Base-by-base conservation (phyloP, 768 basidiomycete genomes). In the Piloderma croceum region DNA sequence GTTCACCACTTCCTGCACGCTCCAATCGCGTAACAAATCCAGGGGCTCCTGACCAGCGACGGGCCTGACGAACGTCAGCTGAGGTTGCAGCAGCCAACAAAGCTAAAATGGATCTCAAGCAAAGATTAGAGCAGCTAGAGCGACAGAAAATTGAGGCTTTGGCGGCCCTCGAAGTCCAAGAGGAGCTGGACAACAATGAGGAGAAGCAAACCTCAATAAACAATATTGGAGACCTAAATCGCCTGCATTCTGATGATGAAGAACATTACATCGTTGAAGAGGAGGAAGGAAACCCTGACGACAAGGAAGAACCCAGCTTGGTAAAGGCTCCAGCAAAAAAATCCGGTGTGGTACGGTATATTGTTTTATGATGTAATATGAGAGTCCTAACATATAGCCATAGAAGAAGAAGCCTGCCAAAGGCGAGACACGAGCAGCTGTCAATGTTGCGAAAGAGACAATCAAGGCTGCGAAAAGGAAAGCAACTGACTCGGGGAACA, bases 111-210 rank as follows among this genome's bases (percentile, higher is more conserved):
- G 31, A 41, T 17, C 23, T 41, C 17, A 17, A 31, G 19, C 22
- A 40, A 25, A n/a, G 32, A 29, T 17, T 31, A 19, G 29, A 32
- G 27, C 19, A 13, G 23, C 27, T 40, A 18, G 29, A 40, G 24
- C 22, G 32, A 29, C 24, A 40, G 27, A 40, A 29, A 29, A 24
- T 40, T 9, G 12, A 10, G 38, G 32, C 22, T 13, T 18, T 31
- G 38, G 38, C 38, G 27, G 25, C 27, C 20, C 27, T 40, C 25
- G 38, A 40, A 29, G 17, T 40, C n/a, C 25, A 40, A 22, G 23
- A 17, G 20, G 29, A 31, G 38, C 15, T 10, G 38, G 24, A 20
- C 13, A 17, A 40, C 25, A 23, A n/a, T 15, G 27, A 27, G 17
- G 38, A 40, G n/a, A 29, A 40, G 27, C n/a, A 31, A 15, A 7